Conservation (phyloP, 768 basidiomycete genomes). For the Calvatia gigantea region DNA sequence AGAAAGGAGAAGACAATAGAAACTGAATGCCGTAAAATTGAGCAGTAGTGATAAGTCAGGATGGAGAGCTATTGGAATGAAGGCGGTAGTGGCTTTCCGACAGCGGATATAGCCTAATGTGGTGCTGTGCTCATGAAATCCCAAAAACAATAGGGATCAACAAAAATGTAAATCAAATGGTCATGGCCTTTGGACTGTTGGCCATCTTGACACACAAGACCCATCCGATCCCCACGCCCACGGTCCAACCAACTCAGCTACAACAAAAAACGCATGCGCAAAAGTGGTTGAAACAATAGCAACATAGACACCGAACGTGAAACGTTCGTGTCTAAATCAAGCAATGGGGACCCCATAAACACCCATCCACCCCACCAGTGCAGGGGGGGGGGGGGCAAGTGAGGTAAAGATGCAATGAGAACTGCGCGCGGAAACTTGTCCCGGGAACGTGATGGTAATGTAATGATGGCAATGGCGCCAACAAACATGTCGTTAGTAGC, state of each 20-base stretch:
- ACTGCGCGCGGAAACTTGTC: not conserved
- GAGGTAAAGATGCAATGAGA: not conserved
- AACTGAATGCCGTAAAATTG: not conserved
- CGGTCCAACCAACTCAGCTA: not conserved
- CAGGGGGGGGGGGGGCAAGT: too few relatives aligned
- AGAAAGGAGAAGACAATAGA: not conserved
- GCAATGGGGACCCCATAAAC: not conserved
- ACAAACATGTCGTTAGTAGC: not conserved
- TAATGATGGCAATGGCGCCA: not conserved
- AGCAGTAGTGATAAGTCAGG: not conserved
- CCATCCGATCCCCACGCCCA: not conserved
- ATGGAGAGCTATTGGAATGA: not conserved
- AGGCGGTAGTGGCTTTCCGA: not conserved
- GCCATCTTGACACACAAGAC: not conserved
- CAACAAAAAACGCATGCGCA: not conserved
- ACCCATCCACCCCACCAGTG: too few relatives aligned
- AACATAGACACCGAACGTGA: not conserved
- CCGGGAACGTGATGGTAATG: not conserved
- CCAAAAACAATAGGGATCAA: not conserved
- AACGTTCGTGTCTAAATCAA: not conserved
- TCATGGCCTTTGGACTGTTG: not conserved
- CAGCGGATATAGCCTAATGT: not conserved
- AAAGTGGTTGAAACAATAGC: not conserved
- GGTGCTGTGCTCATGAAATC: not conserved
- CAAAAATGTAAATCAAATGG: not conserved